Evolutionary conservation across 805 yeast species (phyloP).

Genomic region (Candida sphagnicola): DNA sequence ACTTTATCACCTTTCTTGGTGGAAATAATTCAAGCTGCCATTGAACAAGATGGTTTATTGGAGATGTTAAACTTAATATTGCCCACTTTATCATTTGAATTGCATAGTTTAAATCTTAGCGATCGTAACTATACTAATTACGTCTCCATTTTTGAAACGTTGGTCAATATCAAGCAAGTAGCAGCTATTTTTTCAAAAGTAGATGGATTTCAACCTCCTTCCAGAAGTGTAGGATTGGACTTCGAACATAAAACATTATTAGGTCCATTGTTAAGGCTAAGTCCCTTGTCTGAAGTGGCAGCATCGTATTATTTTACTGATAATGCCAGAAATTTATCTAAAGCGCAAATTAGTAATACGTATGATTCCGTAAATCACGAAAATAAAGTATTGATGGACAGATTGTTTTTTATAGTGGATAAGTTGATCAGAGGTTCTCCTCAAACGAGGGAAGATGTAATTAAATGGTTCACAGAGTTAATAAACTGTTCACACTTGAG

Average conservation of each 20-base stretch:
- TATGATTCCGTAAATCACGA: constrained; percentile 63
- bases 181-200: constrained; percentile 57
- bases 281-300: constrained; percentile 62
- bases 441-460: constrained; percentile 56
- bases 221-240: constrained; percentile 40
- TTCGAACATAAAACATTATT: constrained; percentile 62
- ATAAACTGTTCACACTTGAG: constrained; percentile 84
- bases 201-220: constrained; percentile 49
- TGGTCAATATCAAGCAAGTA: constrained; percentile 57
- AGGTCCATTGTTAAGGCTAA: constrained; percentile 73
- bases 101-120: constrained; percentile 40
- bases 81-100: constrained; percentile 38
- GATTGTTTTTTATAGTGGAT: constrained; percentile 67
- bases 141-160: constrained; percentile 52
- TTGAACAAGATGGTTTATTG: constrained; percentile 60
- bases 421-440: constrained; percentile 71
- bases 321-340: constrained; percentile 15
- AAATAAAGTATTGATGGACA: constrained; percentile 52
- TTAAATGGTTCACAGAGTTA: constrained; percentile 67
- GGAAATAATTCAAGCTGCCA: constrained; percentile 54
- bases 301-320: constrained; percentile 43
- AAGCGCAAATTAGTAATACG: constrained; percentile 42
- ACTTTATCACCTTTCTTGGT: constrained; percentile 41
- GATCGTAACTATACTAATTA: constrained; percentile 51
- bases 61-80: constrained; percentile 57